phyloP scores from a whole-genome alignment of 2,329 filamentous ascomycete species.

The Trichocomaceae sp. region DNA sequence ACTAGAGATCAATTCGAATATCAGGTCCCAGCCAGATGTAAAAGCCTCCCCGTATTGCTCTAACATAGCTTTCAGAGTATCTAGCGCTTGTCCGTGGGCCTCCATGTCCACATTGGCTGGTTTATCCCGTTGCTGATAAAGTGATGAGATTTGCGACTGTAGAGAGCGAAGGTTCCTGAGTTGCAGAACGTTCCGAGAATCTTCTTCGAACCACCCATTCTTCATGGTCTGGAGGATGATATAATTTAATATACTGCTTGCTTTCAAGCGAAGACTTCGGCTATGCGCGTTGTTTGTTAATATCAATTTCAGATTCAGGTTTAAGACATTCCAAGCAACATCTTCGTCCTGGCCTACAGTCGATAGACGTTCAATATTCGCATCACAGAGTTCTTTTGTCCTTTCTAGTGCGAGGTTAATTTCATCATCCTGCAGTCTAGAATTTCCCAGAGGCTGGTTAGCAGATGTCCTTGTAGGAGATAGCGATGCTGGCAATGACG shows the following conservation, averaged over 20 bases:
- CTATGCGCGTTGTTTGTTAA: slow-evolving; percentile 33
- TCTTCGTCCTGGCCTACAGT: slow-evolving; percentile 54
- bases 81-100: slow-evolving; percentile 72
- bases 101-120: slow-evolving; percentile 63
- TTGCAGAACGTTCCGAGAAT: slow-evolving; percentile 58
- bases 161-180: slow-evolving; percentile 63
- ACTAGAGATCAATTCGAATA: slow-evolving; percentile 77
- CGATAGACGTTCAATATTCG: slow-evolving; percentile 70
- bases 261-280: slow-evolving; percentile 39
- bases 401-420: slow-evolving; percentile 59
- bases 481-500: slow-evolving; percentile 50
- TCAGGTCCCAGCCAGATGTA: slow-evolving; percentile 73
- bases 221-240: slow-evolving; percentile 40
- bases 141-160: slow-evolving; percentile 52
- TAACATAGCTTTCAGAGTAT: slow-evolving; percentile 72
- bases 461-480: slow-evolving; percentile 29
- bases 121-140: slow-evolving; percentile 53
- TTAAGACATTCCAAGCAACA: slow-evolving; percentile 71
- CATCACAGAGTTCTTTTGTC: slow-evolving; percentile 63
- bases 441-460: slow-evolving; percentile 30
- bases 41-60: slow-evolving; percentile 84
- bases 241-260: slow-evolving; percentile 56
- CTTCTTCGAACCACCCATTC: slow-evolving; percentile 29
- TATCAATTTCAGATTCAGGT: slow-evolving; percentile 47
- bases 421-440: slow-evolving; percentile 39